Conservation (phyloP, 805 yeast genomes). For the Candida qinlingensis region DNA sequence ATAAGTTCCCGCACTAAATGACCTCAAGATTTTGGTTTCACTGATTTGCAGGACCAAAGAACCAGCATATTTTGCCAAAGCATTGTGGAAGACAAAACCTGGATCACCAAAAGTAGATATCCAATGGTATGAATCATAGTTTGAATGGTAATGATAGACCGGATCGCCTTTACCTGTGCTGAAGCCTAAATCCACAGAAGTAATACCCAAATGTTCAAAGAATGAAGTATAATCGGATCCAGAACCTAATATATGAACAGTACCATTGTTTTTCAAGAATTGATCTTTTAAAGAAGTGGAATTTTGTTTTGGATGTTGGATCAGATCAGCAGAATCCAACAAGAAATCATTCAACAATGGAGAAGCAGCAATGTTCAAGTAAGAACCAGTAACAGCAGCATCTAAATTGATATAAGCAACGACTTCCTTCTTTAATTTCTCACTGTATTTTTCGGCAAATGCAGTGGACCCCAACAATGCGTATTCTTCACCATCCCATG, state of each 20-base stretch:
- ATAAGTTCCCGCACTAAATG: constrained; percentile 32
- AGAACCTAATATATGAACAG: constrained; percentile 51
- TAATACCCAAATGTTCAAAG: constrained; percentile 53
- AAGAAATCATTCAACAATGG: constrained; percentile 52
- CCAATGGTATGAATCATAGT: constrained; percentile 71
- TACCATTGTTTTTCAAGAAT: constrained; percentile 23
- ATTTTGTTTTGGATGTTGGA: constrained; percentile 38
- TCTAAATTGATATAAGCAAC: constrained; percentile 70
- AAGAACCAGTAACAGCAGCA: constrained; percentile 53
- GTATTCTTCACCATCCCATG: constrained; percentile 86
- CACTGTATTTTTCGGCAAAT: constrained; percentile 60
- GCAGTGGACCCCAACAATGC: constrained; percentile 74
- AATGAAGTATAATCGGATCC: constrained; percentile 69
- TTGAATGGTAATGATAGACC: constrained; percentile 71
- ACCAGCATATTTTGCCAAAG: constrained; percentile 50
- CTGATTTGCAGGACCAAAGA: constrained; percentile 41
- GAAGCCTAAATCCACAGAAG: constrained; percentile 59
- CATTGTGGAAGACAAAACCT: constrained; percentile 52
- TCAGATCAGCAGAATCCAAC: constrained; percentile 36
- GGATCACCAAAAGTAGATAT: constrained; percentile 61
- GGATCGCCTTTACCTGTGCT: constrained; percentile 40
- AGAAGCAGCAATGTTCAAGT: constrained; percentile 41
- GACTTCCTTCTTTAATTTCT: constrained; percentile 41
- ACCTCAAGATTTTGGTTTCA: constrained; percentile 43
- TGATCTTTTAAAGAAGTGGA: constrained; percentile 23